phyloP scores from a whole-genome alignment of 805 yeast species.

The Hanseniaspora thailandica region DNA sequence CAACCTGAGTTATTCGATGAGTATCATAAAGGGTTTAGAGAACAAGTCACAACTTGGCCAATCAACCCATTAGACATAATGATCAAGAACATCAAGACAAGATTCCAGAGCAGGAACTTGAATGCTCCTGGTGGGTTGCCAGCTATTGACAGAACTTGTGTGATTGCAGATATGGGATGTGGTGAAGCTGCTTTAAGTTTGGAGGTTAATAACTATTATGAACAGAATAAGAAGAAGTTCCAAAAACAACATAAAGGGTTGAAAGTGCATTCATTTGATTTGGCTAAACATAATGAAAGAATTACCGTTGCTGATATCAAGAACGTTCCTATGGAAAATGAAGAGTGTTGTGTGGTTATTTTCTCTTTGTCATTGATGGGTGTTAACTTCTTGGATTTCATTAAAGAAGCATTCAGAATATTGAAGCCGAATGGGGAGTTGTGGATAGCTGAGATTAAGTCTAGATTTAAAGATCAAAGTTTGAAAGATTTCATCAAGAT shows the following conservation, averaged over 20 bases:
- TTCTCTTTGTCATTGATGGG: constrained; percentile 97
- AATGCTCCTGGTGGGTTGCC: constrained; percentile 96
- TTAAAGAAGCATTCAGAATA: constrained; percentile 78
- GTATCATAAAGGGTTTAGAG: constrained; percentile 88
- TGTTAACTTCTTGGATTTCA: constrained; percentile 84
- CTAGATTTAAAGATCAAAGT: constrained; percentile 65
- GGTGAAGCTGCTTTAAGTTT: constrained; percentile 87
- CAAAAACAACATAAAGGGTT: constrained; percentile 36
- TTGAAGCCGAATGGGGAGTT: constrained; percentile 84
- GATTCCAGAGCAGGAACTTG: constrained; percentile 48
- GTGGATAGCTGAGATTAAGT: constrained; percentile 96
- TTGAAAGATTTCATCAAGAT: constrained; percentile 75
- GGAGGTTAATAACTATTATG: constrained; percentile 45
- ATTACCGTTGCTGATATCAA: constrained; percentile 95
- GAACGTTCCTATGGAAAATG: constrained; percentile 72
- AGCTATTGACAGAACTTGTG: constrained; percentile 46
- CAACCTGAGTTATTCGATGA: constrained; percentile 88
- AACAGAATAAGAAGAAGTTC: constrained; percentile 25
- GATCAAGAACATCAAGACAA: constrained; percentile 52
- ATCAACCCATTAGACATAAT: constrained; percentile 94
- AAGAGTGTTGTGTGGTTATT: constrained; percentile 74
- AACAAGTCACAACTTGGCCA: constrained; percentile 96
- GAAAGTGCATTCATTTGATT: constrained; percentile 78
- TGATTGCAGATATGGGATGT: constrained; percentile 97
- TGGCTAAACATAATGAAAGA: constrained; percentile 75